Conservation (phyloP, 2,329 filamentous ascomycete species). For the Cytospora piceae region DNA sequence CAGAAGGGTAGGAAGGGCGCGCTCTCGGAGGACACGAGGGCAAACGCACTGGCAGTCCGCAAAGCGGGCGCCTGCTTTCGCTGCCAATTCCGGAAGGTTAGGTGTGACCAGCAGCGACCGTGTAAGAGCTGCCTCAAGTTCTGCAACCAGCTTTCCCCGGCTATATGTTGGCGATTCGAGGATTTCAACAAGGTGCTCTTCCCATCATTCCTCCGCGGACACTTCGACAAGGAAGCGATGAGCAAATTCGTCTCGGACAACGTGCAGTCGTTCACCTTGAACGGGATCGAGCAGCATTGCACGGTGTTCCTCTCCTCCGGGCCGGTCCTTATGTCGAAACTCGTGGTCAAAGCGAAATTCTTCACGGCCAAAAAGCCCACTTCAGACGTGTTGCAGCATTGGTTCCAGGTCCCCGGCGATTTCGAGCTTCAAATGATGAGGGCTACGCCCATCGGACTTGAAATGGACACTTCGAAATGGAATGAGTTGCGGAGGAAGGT, state of each 20-base stretch:
- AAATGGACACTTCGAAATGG: constrained; percentile 44
- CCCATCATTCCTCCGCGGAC: constrained; percentile 54
- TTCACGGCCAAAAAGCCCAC: constrained; percentile 52
- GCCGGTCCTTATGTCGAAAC: constrained; percentile 45
- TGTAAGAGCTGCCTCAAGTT: constrained; percentile 62
- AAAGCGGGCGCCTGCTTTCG: constrained; percentile 61
- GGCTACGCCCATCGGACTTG: constrained; percentile 56
- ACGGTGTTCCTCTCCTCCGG: constrained; percentile 55
- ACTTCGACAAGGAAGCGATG: constrained; percentile 57
- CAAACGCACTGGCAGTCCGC: constrained; percentile 58
- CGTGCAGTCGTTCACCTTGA: constrained; percentile 48
- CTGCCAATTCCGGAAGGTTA: constrained; percentile 63
- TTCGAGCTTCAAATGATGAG: constrained; percentile 47
- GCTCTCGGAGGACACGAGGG: constrained; percentile 56
- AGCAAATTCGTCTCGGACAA: constrained; percentile 53
- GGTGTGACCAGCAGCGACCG: constrained; percentile 58
- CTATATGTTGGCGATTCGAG: constrained; percentile 62
- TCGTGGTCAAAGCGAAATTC: constrained; percentile 55
- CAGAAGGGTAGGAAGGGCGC: constrained; percentile 62
- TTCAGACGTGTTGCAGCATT: constrained; percentile 54
- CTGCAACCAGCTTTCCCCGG: constrained; percentile 52
- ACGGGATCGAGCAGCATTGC: constrained; percentile 45
- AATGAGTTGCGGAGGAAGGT: constrained; percentile 51
- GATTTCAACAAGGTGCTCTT: constrained; percentile 59
- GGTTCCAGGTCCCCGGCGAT: constrained; percentile 44